Percentiles rank a stretch among this genome's conserved stretches.
Conservation (phyloP, 306 rosid genomes). For the Corylus heterophylla region DNA sequence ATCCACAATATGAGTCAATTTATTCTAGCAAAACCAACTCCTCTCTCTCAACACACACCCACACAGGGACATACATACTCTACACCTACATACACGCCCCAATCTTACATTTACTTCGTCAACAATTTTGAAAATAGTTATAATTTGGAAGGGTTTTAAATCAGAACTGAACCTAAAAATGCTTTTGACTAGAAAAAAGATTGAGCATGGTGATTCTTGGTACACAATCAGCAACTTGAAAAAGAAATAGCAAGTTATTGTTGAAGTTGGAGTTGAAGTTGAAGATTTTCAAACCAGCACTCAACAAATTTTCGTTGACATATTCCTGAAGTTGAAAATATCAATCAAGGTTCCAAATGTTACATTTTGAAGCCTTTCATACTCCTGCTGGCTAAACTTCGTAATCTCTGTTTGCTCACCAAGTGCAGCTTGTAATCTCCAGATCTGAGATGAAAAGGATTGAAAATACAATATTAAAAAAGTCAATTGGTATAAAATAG, state of each 20-base stretch:
- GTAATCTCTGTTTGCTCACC: conserved; percentile 86
- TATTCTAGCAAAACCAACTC: not conserved
- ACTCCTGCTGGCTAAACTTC: conserved; percentile 70
- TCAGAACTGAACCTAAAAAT: conserved; percentile 1
- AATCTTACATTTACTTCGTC: not conserved
- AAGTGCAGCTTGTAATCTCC: conserved; percentile 90
- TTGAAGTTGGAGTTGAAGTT: not conserved
- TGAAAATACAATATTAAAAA: conserved; percentile 7
- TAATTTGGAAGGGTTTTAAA: not conserved
- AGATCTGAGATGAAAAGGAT: conserved; percentile 52
- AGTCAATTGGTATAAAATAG: not conserved
- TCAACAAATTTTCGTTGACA: not conserved
- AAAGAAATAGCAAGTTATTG: not conserved
- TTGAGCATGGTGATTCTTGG: not conserved
- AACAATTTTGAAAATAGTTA: not conserved
- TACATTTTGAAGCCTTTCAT: conserved; percentile 83
- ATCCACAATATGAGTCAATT: not conserved
- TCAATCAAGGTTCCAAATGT: conserved; percentile 21
- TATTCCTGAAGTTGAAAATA: conserved; percentile 4
- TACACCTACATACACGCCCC: not conserved
- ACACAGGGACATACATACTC: not conserved
- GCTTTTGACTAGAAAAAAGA: not conserved
- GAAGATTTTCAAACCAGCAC: conserved; percentile 7
- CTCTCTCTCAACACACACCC: no score
- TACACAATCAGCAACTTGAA: not conserved